These are phyloP conservation scores for Lachancea lanzarotensis DNA, from an alignment of 805 yeast species.

Conservation along the genomic window DNA sequence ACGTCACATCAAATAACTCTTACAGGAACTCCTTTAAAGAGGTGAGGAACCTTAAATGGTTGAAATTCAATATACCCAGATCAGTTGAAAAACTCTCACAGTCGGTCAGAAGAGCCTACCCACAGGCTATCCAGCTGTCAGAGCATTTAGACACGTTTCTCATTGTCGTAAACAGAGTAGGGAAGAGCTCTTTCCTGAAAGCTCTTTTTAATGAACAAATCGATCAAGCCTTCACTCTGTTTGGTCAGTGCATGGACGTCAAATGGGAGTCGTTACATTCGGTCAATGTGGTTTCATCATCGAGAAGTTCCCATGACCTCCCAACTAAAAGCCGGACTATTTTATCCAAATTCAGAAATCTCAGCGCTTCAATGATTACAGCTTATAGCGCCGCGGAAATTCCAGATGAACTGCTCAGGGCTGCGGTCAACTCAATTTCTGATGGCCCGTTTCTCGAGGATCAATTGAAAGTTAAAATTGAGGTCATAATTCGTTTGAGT, in stretches of 20 bases:
- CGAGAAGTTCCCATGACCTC: background rate
- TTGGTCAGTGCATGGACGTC: slow-evolving; percentile 16
- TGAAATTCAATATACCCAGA: slow-evolving; percentile 55
- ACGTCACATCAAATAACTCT: slow-evolving; percentile 47
- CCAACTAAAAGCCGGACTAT: background rate
- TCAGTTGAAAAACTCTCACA: slow-evolving; percentile 41
- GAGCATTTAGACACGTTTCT: slow-evolving; percentile 45
- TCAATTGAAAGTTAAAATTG: background rate
- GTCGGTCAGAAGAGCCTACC: slow-evolving; percentile 46
- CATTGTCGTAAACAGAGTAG: background rate
- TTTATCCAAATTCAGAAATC: background rate
- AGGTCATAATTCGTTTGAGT: background rate
- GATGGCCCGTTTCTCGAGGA: background rate
- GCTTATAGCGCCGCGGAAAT: background rate
- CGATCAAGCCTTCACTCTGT: background rate
- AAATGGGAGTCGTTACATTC: slow-evolving; percentile 17
- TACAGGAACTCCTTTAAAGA: slow-evolving; percentile 44
- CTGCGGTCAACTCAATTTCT: background rate
- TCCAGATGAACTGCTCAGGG: background rate
- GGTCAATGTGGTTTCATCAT: background rate
- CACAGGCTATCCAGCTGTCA: slow-evolving; percentile 46
- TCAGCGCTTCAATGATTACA: background rate
- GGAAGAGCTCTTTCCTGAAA: background rate
- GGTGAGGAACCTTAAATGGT: slow-evolving; percentile 41
- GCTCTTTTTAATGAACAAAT: background rate